phyloP scores from a whole-genome alignment of 345 rosid species.

The Rhodamnia rubescens region DNA sequence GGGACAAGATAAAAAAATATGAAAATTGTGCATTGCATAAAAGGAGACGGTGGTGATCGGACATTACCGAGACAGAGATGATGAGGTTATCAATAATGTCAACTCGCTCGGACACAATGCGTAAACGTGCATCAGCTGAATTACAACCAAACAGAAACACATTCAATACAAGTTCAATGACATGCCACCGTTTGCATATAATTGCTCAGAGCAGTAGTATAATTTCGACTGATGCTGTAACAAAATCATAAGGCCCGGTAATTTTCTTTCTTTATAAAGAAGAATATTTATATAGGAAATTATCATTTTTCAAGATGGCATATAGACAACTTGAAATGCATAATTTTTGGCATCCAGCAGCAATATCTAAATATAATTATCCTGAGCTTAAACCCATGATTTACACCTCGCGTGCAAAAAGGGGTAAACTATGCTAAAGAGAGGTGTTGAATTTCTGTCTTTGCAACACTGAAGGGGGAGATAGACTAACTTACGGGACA shows the following conservation, averaged over 20 bases:
- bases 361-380: background rate
- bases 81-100: constrained; percentile 77
- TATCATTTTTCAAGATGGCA: background rate
- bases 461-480: background rate
- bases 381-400: background rate
- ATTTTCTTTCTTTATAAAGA: background rate
- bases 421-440: background rate
- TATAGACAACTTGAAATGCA: background rate
- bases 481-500: constrained; percentile 55
- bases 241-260: background rate
- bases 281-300: background rate
- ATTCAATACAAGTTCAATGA: background rate
- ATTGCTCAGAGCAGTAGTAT: background rate
- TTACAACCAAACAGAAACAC: background rate
- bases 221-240: background rate
- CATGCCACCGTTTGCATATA: background rate
- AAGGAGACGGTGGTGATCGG: background rate
- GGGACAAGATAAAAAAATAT: background rate
- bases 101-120: constrained; percentile 87
- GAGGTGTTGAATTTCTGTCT: background rate
- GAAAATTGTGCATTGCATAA: background rate
- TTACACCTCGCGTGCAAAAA: background rate
- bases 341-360: background rate
- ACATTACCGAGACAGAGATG: constrained; percentile 66
- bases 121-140: constrained; percentile 86